Evolutionary conservation across 768 basidiomycete genomes (phyloP).

Genomic region (Pleurotus salmoneostramineus): DNA sequence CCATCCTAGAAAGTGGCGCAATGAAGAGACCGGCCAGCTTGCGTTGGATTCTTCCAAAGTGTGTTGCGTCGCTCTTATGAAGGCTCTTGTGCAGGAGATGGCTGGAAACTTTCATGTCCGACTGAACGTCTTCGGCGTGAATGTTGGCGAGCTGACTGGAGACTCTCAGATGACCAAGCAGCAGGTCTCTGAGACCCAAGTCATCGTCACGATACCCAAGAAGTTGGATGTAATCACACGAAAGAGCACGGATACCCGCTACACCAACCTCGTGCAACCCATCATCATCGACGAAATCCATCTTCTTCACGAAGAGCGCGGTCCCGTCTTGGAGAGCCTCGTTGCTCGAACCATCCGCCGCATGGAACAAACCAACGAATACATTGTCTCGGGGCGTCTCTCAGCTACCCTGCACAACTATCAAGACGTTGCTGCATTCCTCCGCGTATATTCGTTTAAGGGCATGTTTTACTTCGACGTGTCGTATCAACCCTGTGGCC

Average conservation of each 20-base stretch:
- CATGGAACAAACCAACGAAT: conserved; percentile 93
- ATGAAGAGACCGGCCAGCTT: conserved; percentile 76
- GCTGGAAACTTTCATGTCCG: conserved; percentile 90
- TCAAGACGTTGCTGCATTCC: conserved; percentile 95
- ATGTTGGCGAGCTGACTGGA: conserved; percentile 93
- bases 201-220: conserved; percentile 98
- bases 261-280: conserved; percentile 93
- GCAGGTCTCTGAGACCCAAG: conserved; percentile 94
- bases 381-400: conserved; percentile 90
- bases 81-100: conserved; percentile 98
- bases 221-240: conserved; percentile 99
- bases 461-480: conserved; percentile 98
- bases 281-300: conserved; percentile 99
- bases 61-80: conserved; percentile 98
- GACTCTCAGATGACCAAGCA: conserved; percentile 98
- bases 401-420: conserved; percentile 99
- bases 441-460: conserved; percentile 87
- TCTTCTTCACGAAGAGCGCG: conserved; percentile 94
- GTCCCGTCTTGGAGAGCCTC: conserved; percentile 91
- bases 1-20: conserved; percentile 86
- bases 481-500: conserved; percentile 87
- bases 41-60: conserved; percentile 93
- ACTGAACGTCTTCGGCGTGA: conserved; percentile 66
- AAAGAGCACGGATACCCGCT: conserved; percentile 94
- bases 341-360: conserved; percentile 85